Evolutionary conservation across 2,329 filamentous ascomycete genomes (phyloP).

Genomic region (Chaetomium globosum): DNA sequence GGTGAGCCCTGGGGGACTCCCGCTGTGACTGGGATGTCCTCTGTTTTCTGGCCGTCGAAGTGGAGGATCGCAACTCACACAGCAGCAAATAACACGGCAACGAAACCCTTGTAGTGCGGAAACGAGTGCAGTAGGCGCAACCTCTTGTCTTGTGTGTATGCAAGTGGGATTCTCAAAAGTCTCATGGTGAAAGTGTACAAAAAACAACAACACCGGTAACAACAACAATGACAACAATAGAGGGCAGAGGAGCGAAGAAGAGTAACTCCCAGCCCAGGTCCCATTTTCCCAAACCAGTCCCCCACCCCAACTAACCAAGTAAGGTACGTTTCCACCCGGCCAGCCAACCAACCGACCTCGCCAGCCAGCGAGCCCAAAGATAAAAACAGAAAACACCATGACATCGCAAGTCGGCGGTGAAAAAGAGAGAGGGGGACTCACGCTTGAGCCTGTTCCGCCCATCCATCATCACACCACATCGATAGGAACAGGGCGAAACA

Average conservation of each 20-base stretch:
- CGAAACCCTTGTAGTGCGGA: too few species aligned
- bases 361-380: slow-evolving; percentile 1
- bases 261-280: background rate
- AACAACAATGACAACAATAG: background rate
- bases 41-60: too few species aligned
- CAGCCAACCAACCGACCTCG: background rate
- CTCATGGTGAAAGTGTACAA: background rate
- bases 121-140: background rate
- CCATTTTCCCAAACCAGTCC: background rate
- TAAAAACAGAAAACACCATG: background rate
- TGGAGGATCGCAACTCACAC: too few species aligned
- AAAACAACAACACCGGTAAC: background rate
- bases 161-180: background rate
- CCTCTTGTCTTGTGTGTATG: background rate
- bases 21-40: too few species aligned
- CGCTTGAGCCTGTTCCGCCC: background rate
- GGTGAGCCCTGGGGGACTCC: too few species aligned
- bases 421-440: background rate
- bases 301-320: too few species aligned
- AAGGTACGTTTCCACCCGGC: background rate
- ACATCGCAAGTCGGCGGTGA: background rate
- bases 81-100: background rate
- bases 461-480: background rate
- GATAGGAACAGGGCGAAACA: background rate
- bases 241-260: background rate